phyloP scores from a whole-genome alignment of 75 land plant species.

The Pinus albicaulis region DNA sequence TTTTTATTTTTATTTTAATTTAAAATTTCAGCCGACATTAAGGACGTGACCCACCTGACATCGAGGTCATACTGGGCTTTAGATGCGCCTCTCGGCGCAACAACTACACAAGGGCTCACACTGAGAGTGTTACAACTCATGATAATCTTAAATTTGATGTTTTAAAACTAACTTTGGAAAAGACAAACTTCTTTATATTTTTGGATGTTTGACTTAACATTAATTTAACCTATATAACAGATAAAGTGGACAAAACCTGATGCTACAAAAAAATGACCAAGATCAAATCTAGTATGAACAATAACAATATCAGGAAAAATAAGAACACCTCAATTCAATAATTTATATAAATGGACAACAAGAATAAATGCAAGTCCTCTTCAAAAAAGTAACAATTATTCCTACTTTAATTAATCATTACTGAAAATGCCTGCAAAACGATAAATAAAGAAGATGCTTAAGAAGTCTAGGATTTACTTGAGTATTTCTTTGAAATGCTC shows the following conservation, averaged over 20 bases:
- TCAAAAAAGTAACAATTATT: neutral
- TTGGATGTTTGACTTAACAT: neutral
- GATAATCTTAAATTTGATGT: neutral
- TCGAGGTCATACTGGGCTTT: too few relatives aligned
- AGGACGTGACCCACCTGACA: too few relatives aligned
- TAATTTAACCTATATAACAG: neutral
- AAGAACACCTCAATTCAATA: neutral
- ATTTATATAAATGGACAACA: neutral
- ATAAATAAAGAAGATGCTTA: neutral
- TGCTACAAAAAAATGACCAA: neutral
- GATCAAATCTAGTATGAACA: neutral
- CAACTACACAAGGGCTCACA: too few relatives aligned
- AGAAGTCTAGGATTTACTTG: conserved; percentile 47
- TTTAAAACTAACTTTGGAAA: neutral
- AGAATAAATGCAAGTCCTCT: neutral
- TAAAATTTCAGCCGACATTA: too few relatives aligned
- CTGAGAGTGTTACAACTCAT: neutral
- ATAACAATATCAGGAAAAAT: neutral
- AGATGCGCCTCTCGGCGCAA: too few relatives aligned
- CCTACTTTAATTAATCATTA: neutral
- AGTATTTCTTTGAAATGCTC: conserved; percentile 92
- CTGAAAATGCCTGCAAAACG: neutral
- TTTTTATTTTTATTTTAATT: too few relatives aligned
- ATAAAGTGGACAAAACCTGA: neutral
- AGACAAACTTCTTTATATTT: neutral